phyloP scores from a whole-genome alignment of 2,329 filamentous ascomycete genomes.

The Epicoccum sorghinum region DNA sequence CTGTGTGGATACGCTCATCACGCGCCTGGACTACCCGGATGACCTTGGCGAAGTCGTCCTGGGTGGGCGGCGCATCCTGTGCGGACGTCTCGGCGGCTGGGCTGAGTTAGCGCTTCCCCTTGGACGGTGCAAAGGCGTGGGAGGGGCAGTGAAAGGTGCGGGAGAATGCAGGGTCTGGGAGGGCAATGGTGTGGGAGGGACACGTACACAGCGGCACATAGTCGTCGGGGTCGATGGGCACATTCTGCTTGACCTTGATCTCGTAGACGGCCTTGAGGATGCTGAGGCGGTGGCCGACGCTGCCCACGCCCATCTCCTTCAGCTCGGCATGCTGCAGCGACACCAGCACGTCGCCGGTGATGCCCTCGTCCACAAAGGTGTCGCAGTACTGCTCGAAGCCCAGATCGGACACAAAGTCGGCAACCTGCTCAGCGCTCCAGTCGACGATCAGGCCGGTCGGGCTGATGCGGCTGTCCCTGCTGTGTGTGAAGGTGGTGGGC shows the following conservation, averaged over 20 bases:
- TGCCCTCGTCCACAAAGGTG: conserved; percentile 90
- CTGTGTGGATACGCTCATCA: conserved; percentile 84
- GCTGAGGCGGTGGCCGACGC: conserved; percentile 91
- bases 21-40: conserved; percentile 88
- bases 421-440: conserved; percentile 86
- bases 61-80: conserved; percentile 83
- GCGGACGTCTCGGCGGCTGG: conserved; percentile 87
- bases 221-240: conserved; percentile 89
- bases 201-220: conserved; percentile 87
- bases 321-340: conserved; percentile 90
- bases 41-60: conserved; percentile 90
- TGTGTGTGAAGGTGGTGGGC: conserved; percentile 77
- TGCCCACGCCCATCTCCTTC: conserved; percentile 91
- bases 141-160: background rate
- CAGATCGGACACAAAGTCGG: conserved; percentile 82
- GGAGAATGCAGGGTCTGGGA: conserved; percentile 9
- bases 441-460: conserved; percentile 78
- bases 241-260: conserved; percentile 90
- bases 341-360: conserved; percentile 88
- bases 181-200: background rate
- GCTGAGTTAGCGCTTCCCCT: too few relatives aligned
- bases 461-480: conserved; percentile 66
- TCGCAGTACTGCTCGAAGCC: conserved; percentile 84
- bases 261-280: conserved; percentile 97
- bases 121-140: too few relatives aligned